A percentile compares a stretch with the other conserved stretches of the same genome.
Conservation (phyloP, 768 basidiomycete genomes). For the Coprinellus micaceus region DNA sequence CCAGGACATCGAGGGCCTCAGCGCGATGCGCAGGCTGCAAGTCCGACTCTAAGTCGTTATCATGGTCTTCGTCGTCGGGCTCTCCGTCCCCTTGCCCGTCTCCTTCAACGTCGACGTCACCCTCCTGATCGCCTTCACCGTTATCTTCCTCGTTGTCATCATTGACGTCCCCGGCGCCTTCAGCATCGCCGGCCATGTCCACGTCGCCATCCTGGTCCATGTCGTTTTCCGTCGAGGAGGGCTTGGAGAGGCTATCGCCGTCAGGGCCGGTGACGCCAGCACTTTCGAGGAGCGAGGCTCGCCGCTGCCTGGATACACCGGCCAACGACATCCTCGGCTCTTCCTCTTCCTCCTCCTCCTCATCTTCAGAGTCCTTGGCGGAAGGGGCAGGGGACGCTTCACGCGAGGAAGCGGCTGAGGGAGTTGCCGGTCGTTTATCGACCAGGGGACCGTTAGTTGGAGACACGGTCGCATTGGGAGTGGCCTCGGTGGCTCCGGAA, state of each 20-base stretch:
- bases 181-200: constrained; percentile 10
- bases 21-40: constrained; percentile 78
- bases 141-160: constrained; percentile 17
- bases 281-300: constrained; percentile 8
- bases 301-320: constrained; percentile 4
- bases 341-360: constrained; percentile 18
- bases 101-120: constrained; percentile 21
- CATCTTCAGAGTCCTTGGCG: constrained; percentile 9
- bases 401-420: constrained; percentile 38
- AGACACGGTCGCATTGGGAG: constrained; percentile 36
- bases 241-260: constrained; percentile 1
- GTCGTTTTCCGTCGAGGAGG: constrained; percentile 22
- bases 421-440: constrained; percentile 30
- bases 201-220: constrained; percentile 21
- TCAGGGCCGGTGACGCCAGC: background rate
- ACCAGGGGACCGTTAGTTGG: constrained; percentile 39
- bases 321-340: constrained; percentile 13
- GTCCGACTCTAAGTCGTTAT: constrained; percentile 39
- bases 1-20: constrained; percentile 84
- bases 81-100: constrained; percentile 35
- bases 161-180: constrained; percentile 18
- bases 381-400: constrained; percentile 36
- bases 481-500: constrained; percentile 24
- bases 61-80: constrained; percentile 31
- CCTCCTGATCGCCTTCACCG: constrained; percentile 25